These are phyloP conservation scores for Vachellia pachyceras DNA, from an alignment of 306 rosid species.

Conservation along the genomic window DNA sequence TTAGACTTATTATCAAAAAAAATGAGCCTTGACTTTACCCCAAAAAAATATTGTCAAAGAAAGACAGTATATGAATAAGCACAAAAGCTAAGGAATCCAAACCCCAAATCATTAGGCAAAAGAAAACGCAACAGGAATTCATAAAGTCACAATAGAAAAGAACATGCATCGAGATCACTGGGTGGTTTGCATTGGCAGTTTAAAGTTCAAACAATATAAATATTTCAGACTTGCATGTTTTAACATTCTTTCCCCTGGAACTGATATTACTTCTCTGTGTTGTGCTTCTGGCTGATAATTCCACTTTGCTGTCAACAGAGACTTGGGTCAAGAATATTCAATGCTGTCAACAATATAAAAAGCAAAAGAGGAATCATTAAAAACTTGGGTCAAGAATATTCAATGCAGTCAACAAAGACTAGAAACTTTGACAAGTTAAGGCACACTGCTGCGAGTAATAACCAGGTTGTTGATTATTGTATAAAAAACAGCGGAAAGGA, in stretches of 20 bases:
- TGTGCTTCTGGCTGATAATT: neutral
- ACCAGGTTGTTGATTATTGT: neutral
- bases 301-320: neutral
- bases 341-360: too few relatives aligned
- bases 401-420: neutral
- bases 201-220: neutral
- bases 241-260: neutral
- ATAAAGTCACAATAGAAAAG: neutral
- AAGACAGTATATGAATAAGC: neutral
- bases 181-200: neutral
- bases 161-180: neutral
- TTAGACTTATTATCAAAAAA: neutral
- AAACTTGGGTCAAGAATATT: neutral
- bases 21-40: neutral
- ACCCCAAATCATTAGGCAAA: neutral
- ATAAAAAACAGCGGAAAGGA: neutral
- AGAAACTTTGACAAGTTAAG: neutral
- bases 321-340: too few relatives aligned
- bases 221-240: conserved; percentile 9
- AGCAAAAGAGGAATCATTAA: neutral
- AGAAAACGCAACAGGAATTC: neutral
- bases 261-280: neutral
- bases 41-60: neutral
- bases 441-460: neutral
- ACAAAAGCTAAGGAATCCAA: neutral